Evolutionary conservation across 345 rosid species (phyloP), one percentile per base, ranked within the genome.

Genomic region (Ricinus communis): DNA sequence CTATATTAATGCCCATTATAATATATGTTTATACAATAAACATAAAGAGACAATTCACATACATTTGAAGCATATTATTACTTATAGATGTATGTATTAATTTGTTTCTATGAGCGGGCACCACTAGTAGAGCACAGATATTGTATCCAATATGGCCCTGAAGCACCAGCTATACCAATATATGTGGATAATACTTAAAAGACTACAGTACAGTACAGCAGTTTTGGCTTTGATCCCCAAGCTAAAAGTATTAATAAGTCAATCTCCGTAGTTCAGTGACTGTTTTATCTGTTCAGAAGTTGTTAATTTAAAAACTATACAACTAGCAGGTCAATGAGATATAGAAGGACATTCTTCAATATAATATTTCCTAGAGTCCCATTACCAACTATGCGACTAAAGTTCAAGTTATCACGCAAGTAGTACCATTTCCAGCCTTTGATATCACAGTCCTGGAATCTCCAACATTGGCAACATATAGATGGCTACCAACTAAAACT

Each of bases 401-500:
- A 38, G 60, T 33, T n/a, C 31, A 24, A 51, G 40, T 13, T 47
- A 64, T 6, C 16, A 8, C 9, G 25, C 19, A 51, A 65, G 27
- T 7, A 21, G 47, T 81, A 95, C 99, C 99, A 86, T 88, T 85
- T 58, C 98, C 98, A 76, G 91, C 87, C 76, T 87, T 96, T 52
- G 97, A 93, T 81, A 93, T 82, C 64, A 96, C 87, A 36, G 99
- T 87, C 66, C 99, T 85, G 12, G 99, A 96, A 77, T 96, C 98
- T 84, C 99, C 99, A 74, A 96, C 99, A 76, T 93, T 96, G 56
- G 99, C 99, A 84, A 96, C 99, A 77, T 85, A 96, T 10, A 93
- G 83, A 85, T 91, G 99, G 76, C 82, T 85, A 71, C 94, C 97
- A 38, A 96, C 89, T 79, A 96, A 78, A 31, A 96, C 89, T 51